Evolutionary conservation across 75 land plant genomes (phyloP).

Genomic region (Ceratopteris richardii): DNA sequence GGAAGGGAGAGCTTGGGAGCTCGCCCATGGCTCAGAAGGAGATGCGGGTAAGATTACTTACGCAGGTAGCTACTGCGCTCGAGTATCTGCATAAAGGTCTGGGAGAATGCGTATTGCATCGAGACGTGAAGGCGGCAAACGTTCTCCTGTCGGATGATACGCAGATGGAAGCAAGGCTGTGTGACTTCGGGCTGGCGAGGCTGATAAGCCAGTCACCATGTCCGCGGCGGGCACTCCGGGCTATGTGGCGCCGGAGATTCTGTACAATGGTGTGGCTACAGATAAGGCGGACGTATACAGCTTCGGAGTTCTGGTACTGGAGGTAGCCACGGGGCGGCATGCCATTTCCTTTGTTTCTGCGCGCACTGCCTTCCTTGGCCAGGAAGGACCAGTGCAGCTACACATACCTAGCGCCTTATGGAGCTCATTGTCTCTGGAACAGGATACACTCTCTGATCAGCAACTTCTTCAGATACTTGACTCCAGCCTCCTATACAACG

Average conservation of each 20-base stretch:
- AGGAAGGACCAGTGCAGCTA: too few species aligned
- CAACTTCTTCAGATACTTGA: too few species aligned
- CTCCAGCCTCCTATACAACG: too few species aligned
- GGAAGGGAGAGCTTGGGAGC: neutral
- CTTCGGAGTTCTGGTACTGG: slow-evolving; percentile 33
- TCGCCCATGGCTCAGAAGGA: slow-evolving; percentile 8
- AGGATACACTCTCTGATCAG: too few species aligned
- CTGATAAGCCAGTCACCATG: slow-evolving; percentile 15
- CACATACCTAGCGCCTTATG: too few species aligned
- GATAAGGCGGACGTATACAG: slow-evolving; percentile 33
- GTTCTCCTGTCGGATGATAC: slow-evolving; percentile 22
- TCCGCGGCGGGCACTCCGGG: slow-evolving; percentile 27
- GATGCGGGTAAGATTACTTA: slow-evolving; percentile 20
- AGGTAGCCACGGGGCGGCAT: slow-evolving; percentile 29
- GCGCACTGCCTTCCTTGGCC: too few species aligned
- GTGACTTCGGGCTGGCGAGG: slow-evolving; percentile 34
- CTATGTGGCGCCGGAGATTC: slow-evolving; percentile 28
- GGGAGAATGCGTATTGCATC: slow-evolving; percentile 30
- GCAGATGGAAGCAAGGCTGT: slow-evolving; percentile 8
- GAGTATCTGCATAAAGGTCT: slow-evolving; percentile 32
- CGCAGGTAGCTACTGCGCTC: slow-evolving; percentile 25
- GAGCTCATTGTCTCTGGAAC: too few species aligned
- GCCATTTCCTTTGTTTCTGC: too few species aligned
- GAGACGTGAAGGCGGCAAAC: slow-evolving; percentile 44
- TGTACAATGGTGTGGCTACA: slow-evolving; percentile 19